Evolutionary conservation across 768 basidiomycete species (phyloP).

Genomic region (Pisolithus marmoratus): DNA sequence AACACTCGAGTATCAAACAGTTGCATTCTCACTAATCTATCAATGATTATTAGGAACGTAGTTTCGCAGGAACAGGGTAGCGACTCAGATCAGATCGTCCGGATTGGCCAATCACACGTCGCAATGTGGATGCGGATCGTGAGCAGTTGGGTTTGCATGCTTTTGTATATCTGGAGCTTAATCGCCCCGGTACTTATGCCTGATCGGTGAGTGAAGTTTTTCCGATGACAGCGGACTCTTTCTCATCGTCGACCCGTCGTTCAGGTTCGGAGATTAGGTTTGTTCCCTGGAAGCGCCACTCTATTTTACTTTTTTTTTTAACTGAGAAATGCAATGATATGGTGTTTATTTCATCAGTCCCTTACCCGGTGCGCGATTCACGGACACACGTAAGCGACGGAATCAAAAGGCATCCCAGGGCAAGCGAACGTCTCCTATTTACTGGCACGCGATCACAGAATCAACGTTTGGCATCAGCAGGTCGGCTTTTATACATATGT

Average conservation of each 20-base stretch:
- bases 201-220: slow-evolving; percentile 56
- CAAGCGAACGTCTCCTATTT: too few relatives aligned
- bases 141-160: slow-evolving; percentile 90
- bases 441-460: too few relatives aligned
- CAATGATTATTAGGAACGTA: slow-evolving; percentile 52
- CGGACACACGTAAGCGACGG: too few relatives aligned
- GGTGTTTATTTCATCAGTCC: too few relatives aligned
- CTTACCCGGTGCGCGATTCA: too few relatives aligned
- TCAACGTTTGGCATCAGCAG: too few relatives aligned
- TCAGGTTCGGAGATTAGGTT: slow-evolving; percentile 21
- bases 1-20: background rate
- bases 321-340: too few relatives aligned
- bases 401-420: too few relatives aligned
- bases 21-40: background rate
- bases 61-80: slow-evolving; percentile 50
- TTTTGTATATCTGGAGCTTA: slow-evolving; percentile 82
- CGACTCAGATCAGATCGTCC: slow-evolving; percentile 66
- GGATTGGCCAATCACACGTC: slow-evolving; percentile 91
- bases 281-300: too few relatives aligned
- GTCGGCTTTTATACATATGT: too few relatives aligned
- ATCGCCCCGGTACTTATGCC: slow-evolving; percentile 88
- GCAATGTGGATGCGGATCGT: slow-evolving; percentile 99
- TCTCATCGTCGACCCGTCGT: background rate
- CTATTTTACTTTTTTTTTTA: too few relatives aligned
- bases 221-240: background rate